A percentile compares a stretch with the other conserved stretches of the same genome.
Evolutionary conservation across 306 rosid genomes (phyloP).

Genomic region (Cyamopsis tetragonoloba): DNA sequence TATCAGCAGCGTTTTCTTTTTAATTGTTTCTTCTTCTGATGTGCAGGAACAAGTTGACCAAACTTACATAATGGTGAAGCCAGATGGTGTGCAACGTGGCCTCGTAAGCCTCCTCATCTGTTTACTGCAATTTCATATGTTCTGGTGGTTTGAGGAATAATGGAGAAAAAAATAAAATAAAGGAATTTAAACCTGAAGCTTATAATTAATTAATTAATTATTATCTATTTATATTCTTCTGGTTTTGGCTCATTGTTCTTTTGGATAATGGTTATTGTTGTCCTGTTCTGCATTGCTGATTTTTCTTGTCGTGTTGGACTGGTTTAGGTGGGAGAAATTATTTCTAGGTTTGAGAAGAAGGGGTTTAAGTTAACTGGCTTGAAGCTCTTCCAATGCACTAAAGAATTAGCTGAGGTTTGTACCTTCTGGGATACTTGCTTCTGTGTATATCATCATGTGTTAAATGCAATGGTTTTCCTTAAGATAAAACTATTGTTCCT

Average conservation of each 20-base stretch:
- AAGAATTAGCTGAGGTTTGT: conserved; percentile 90
- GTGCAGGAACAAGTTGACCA: conserved; percentile 83
- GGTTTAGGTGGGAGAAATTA: conserved; percentile 89
- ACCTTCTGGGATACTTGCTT: conserved; percentile 16
- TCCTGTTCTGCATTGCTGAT: background rate
- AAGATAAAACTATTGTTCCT: background rate
- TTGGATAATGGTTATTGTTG: background rate
- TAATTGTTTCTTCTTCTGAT: background rate
- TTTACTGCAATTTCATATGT: background rate
- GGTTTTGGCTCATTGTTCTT: background rate
- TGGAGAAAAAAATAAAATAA: background rate
- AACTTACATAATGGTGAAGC: conserved; percentile 94
- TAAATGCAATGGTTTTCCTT: background rate
- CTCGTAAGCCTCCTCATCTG: conserved; percentile 46
- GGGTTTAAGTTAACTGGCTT: conserved; percentile 91
- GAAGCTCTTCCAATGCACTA: conserved; percentile 90
- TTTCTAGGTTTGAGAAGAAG: conserved; percentile 90
- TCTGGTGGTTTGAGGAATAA: conserved; percentile 3
- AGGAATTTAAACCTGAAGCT: background rate
- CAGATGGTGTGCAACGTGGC: conserved; percentile 98
- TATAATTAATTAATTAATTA: background rate
- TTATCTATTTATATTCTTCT: background rate
- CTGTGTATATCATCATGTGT: background rate
- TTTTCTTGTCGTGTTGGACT: conserved; percentile 19
- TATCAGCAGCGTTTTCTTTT: background rate